These are phyloP conservation scores for Fusarium burgessii DNA, from an alignment of 2,329 filamentous ascomycete genomes.

Conservation along the genomic window DNA sequence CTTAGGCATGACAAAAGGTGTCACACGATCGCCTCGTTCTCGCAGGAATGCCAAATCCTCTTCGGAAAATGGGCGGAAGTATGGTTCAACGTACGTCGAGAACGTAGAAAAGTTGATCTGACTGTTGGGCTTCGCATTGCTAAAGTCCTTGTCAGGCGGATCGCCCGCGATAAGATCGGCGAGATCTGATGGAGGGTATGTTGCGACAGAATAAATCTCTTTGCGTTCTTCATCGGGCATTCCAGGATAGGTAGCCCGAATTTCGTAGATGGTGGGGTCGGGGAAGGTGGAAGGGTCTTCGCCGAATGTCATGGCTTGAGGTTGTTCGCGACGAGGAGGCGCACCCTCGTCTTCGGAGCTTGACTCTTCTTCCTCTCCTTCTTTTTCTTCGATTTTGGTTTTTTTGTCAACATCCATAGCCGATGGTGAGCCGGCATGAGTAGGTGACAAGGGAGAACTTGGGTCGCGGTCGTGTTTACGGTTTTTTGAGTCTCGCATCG, in stretches of 20 bases:
- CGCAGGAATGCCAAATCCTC: conserved; percentile 94
- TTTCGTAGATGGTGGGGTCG: conserved; percentile 95
- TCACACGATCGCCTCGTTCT: conserved; percentile 86
- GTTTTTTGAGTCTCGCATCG: conserved; percentile 63
- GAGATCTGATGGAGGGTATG: conserved; percentile 84
- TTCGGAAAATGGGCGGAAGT: conserved; percentile 88
- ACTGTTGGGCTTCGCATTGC: conserved; percentile 89
- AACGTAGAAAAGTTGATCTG: conserved; percentile 96
- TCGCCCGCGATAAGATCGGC: conserved; percentile 87
- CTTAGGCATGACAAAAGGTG: conserved; percentile 86
- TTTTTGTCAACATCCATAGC: conserved; percentile 72
- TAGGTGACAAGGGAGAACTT: conserved; percentile 71
- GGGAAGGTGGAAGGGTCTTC: conserved; percentile 91
- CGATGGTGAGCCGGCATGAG: conserved; percentile 62
- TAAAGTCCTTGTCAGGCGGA: conserved; percentile 95
- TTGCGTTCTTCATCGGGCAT: conserved; percentile 90
- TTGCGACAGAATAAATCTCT: conserved; percentile 87
- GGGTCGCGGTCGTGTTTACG: conserved; percentile 64
- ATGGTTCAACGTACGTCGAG: conserved; percentile 91
- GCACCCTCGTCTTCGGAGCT: conserved; percentile 71
- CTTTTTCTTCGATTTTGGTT: conserved; percentile 51
- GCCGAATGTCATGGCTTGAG: conserved; percentile 89
- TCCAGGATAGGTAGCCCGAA: conserved; percentile 76
- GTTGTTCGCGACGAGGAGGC: conserved; percentile 72
- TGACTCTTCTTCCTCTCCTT: conserved; percentile 53